Base-by-base conservation (phyloP, 2,329 filamentous ascomycete species). In the Zarea fungicola region DNA sequence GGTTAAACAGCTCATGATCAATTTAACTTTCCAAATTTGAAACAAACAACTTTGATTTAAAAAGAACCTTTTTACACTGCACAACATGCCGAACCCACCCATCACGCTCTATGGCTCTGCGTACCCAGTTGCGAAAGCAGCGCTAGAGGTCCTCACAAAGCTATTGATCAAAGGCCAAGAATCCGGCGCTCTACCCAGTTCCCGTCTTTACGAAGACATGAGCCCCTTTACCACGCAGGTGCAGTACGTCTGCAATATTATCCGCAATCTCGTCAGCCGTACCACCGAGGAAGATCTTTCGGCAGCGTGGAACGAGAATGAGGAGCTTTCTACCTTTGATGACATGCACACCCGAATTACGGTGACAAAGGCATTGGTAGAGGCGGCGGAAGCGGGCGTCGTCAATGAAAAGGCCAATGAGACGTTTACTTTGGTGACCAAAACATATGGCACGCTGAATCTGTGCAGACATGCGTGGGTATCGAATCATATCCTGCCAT, bases 121-220 rank as follows among this genome's bases (percentile, higher is more conserved):
- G 21, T 45, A 45, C 32, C 42, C 32, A 8, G 42, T 45, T 16
- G 42, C 32, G 19, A 34, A 41, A 16, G 28, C 35, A 25, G 45
- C 45, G 10, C 45, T 48, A 26, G 45, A 40, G 6, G 26, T 28
- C 21, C 26, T 41, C 28, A 35, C 23, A 8, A 16, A 26, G n/a
- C 26, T 48, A 14, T 36, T 47, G 16, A 10, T 16, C 18, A 32
- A 47, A 14, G 44, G 16, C 26, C 18, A 48, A 14, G 26, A 31
- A 4, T 5, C 45, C 19, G 31, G 5, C n/a, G 35, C 36, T 29
- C n/a, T 48, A 4, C 36, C 36, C 18, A 1, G 3, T 4, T 35
- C 45, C 7, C 45, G 45, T 2, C 35, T 65, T 6, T 50, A 47
- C 41, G 55, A 58, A 5, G 59, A 64, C 47, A 65, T 65, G 63